These are phyloP conservation scores for Mycena sp. DNA, from an alignment of 1,284 basidiomycete genomes.

Conservation along the genomic window DNA sequence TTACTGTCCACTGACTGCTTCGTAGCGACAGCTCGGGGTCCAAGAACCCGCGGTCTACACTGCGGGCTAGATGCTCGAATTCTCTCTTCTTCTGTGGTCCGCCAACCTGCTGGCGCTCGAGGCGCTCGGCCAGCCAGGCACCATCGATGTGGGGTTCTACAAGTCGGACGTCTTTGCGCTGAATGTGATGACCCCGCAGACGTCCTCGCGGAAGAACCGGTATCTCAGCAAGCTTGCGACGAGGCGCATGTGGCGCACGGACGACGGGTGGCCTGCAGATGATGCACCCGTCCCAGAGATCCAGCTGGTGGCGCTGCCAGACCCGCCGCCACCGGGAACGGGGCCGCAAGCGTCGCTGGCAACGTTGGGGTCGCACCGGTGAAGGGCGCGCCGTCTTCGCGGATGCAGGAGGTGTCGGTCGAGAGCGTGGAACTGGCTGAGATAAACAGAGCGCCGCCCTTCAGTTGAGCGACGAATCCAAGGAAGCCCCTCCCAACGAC, in stretches of 20 bases:
- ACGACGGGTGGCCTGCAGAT: neutral
- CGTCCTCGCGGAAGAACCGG: conserved; percentile 1
- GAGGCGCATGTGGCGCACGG: conserved; percentile 2
- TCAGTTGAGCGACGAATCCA: too few relatives aligned
- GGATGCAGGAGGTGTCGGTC: conserved; percentile 20
- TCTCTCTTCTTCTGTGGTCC: conserved; percentile 15
- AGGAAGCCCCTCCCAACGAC: too few relatives aligned
- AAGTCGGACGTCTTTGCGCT: conserved; percentile 22
- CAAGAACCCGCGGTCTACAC: conserved; percentile 22
- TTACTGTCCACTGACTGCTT: neutral
- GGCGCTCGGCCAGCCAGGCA: conserved; percentile 18
- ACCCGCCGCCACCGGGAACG: neutral
- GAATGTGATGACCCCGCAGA: conserved; percentile 17
- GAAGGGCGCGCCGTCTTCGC: conserved; percentile 5
- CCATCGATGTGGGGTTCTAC: conserved; percentile 18
- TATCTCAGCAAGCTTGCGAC: neutral
- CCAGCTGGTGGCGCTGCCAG: neutral
- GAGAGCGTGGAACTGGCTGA: neutral
- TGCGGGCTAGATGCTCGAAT: conserved; percentile 9
- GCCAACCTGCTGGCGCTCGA: conserved; percentile 19
- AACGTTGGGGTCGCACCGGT: neutral
- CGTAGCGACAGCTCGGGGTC: conserved; percentile 1
- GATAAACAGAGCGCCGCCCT: too few relatives aligned
- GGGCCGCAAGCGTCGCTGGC: neutral
- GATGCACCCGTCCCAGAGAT: neutral